A percentile compares a stretch with the other conserved stretches of the same genome.
Conservation (phyloP, 805 yeast genomes). For the Saturnispora sanitii region DNA sequence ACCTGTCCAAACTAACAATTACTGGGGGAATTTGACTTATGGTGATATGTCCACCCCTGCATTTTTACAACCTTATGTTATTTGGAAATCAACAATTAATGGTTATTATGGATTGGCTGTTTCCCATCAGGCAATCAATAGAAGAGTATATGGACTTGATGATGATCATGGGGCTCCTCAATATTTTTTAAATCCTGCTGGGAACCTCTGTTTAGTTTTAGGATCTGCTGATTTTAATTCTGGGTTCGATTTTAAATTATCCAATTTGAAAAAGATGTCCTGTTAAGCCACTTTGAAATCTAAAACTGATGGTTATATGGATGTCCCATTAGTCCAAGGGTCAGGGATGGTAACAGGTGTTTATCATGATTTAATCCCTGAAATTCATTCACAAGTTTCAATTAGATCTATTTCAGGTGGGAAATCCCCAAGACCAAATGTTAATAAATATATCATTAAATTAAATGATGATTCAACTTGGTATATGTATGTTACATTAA, state of each 20-base stretch:
- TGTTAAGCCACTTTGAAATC: conserved; percentile 35
- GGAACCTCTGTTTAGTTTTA: conserved; percentile 47
- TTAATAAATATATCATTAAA: conserved; percentile 31
- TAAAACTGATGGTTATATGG: conserved; percentile 28
- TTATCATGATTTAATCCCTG: conserved; percentile 36
- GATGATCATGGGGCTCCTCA: conserved; percentile 41
- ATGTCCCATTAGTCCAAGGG: conserved; percentile 47
- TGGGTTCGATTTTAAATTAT: conserved; percentile 32
- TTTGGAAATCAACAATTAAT: conserved; percentile 36
- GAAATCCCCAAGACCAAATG: conserved; percentile 23
- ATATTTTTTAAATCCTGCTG: conserved; percentile 44
- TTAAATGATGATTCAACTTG: conserved; percentile 36
- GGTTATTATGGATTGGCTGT: conserved; percentile 51
- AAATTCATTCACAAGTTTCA: conserved; percentile 38
- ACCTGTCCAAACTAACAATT: conserved; percentile 65
- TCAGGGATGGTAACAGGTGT: conserved; percentile 49
- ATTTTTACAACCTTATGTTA: conserved; percentile 58
- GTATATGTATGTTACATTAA: conserved; percentile 39
- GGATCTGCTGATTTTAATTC: conserved; percentile 41
- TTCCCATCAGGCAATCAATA: conserved; percentile 40
- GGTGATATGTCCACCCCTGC: conserved; percentile 44
- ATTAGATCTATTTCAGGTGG: conserved; percentile 30
- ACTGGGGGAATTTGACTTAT: conserved; percentile 55
- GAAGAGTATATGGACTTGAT: conserved; percentile 37
- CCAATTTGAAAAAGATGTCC: conserved; percentile 42